A percentile compares a stretch with the other conserved stretches of the same genome.
phyloP scores from a whole-genome alignment of 1,139 yeast species.

The Blastobotrys malaysiensis region DNA sequence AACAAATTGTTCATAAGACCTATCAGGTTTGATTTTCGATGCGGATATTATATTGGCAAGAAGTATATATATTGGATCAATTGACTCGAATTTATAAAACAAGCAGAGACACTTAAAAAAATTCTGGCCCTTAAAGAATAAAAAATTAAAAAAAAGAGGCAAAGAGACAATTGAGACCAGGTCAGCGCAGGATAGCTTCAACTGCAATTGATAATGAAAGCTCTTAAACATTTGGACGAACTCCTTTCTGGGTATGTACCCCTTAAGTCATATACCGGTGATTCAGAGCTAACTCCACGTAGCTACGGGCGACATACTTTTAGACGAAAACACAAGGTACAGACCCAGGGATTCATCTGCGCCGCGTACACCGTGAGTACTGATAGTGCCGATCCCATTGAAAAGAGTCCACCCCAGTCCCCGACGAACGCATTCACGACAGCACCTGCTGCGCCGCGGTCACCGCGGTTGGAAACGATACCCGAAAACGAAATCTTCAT shows the following conservation, averaged over 20 bases:
- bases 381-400: background rate
- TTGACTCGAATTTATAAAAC: background rate
- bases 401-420: background rate
- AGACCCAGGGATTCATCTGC: background rate
- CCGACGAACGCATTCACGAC: background rate
- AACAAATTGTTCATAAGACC: background rate
- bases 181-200: background rate
- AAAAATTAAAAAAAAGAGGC: too few species aligned
- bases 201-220: background rate
- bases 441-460: background rate
- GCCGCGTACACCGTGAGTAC: background rate
- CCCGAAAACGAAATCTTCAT: background rate
- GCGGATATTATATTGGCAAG: background rate
- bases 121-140: too few species aligned
- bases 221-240: background rate
- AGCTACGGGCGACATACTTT: background rate
- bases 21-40: background rate
- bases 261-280: background rate
- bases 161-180: background rate
- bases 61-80: background rate
- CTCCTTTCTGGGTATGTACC: background rate
- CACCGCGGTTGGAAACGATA: background rate
- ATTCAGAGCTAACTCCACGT: background rate
- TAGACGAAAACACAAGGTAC: background rate
- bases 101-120: background rate